Evolutionary conservation across 805 yeast genomes (phyloP), one percentile per base, ranked within the genome.

Genomic region (Limtongia smithiae): DNA sequence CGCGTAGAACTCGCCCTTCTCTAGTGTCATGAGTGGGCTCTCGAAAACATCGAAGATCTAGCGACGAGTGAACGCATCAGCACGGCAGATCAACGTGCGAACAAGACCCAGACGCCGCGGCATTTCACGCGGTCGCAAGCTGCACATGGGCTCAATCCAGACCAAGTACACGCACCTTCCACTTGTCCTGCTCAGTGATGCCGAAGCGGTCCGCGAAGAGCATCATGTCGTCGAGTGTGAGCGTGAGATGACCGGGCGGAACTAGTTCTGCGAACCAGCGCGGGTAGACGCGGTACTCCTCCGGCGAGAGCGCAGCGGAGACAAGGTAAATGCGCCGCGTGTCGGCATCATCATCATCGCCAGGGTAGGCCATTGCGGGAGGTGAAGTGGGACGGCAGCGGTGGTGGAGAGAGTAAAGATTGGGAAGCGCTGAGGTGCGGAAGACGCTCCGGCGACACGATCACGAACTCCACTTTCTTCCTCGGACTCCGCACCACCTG

Each of bases 1-100:
- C 0, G 95, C 96, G 69, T 85, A 93, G 68, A 93, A 91, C 65
- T 89, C 94, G 4, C 95, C 95, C 46, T 89, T 82, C 60, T 87
- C 89, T 47, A 91, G 73, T 2, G 84, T 76, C 48, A 73, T 73
- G 30, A 75, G 51, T 9, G 61, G 62, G 36, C 50, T 58, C 32
- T 63, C 67, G 35, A 69, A 65, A 31, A 68, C 49, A 17, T 53
- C 54, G 32, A 60, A 41, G 31, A 70, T 63, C 48, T 55, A 52
- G 15, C 2, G 15, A 28, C 4, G 25, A 33, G 20, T 14, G 25
- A 37, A n/a, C 15, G 9, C 30, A n/a, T 37, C 37, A 44, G 37
- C 17, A 37, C 2, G 17, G 6, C 31, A 22, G 17, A 12, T 11
- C 22, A 14, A 32, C 11, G 17, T 41, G 22, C 20, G 28, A 27